These are phyloP conservation scores for Citeromyces hawaiiensis DNA, from an alignment of 1,139 yeast species.

Conservation along the genomic window DNA sequence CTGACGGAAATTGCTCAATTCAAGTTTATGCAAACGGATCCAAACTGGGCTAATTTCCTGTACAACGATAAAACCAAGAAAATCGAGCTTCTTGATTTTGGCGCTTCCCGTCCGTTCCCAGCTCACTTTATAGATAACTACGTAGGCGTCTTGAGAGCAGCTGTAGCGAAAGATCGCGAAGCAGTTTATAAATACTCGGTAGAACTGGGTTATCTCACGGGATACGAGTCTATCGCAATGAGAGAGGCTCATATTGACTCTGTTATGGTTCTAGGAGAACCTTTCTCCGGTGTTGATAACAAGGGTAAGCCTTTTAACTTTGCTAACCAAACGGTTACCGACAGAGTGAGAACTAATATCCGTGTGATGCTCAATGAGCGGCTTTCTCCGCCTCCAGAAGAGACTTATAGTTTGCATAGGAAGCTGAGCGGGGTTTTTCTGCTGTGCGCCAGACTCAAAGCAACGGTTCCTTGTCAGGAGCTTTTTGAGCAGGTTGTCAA, in stretches of 20 bases:
- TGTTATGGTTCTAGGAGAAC: slow-evolving; percentile 84
- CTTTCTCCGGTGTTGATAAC: slow-evolving; percentile 50
- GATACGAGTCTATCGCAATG: slow-evolving; percentile 81
- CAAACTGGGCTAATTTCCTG: slow-evolving; percentile 96
- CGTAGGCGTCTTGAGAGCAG: slow-evolving; percentile 61
- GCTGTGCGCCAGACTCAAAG: slow-evolving; percentile 75
- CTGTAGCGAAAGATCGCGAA: slow-evolving; percentile 56
- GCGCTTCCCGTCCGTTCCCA: slow-evolving; percentile 79
- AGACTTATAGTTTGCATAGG: slow-evolving; percentile 88
- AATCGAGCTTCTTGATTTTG: slow-evolving; percentile 85
- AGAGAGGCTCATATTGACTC: slow-evolving; percentile 86
- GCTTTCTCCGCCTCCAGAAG: slow-evolving; percentile 95
- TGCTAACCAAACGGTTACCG: slow-evolving; percentile 79
- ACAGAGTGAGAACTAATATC: slow-evolving; percentile 76
- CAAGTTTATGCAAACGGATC: slow-evolving; percentile 96
- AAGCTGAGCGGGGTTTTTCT: slow-evolving; percentile 90
- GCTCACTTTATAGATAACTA: slow-evolving; percentile 59
- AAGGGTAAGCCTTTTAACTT: slow-evolving; percentile 51
- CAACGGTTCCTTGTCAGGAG: slow-evolving; percentile 71
- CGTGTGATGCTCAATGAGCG: slow-evolving; percentile 85
- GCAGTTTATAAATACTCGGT: slow-evolving; percentile 53
- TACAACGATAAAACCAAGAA: slow-evolving; percentile 47
- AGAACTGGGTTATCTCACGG: slow-evolving; percentile 81
- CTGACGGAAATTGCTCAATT: slow-evolving; percentile 73
- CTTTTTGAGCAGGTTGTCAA: slow-evolving; percentile 69